These are phyloP conservation scores for Zalerion maritima DNA, from an alignment of 495 filamentous ascomycete genomes.

Conservation along the genomic window DNA sequence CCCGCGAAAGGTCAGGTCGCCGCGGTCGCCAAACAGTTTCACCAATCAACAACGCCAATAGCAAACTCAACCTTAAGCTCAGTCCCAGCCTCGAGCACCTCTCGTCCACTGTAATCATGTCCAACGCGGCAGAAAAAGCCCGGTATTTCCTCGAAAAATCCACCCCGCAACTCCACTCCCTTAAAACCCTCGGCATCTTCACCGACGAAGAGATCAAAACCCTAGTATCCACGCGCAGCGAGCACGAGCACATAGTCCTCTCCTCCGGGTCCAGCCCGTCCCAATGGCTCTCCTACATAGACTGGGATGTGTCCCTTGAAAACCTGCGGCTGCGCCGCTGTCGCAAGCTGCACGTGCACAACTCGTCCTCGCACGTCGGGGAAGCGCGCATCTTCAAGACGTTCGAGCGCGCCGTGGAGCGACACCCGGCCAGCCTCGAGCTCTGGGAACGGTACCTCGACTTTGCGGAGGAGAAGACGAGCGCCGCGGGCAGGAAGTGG, in stretches of 20 bases:
- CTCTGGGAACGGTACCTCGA: constrained; percentile 92
- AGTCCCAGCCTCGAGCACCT: no score
- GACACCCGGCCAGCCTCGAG: constrained; percentile 65
- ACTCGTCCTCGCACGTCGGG: constrained; percentile 42
- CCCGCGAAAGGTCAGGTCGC: no score
- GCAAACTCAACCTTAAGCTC: no score
- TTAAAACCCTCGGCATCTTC: constrained; percentile 79
- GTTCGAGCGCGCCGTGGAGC: constrained; percentile 72
- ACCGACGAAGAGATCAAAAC: constrained; percentile 73
- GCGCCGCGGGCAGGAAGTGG: constrained; percentile 70
- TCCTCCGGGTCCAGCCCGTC: constrained; percentile 56
- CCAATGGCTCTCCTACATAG: constrained; percentile 74
- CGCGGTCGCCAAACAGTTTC: no score
- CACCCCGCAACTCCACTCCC: constrained; percentile 80
- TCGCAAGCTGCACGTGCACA: constrained; percentile 47
- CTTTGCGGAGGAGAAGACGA: constrained; percentile 59
- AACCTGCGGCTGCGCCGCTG: constrained; percentile 65
- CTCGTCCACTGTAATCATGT: no score
- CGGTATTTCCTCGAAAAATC: constrained; percentile 86
- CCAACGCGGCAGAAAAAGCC: constrained; percentile 77
- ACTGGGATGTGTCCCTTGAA: constrained; percentile 87
- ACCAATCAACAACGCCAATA: no score
- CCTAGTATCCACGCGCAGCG: constrained; percentile 77
- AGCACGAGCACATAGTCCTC: constrained; percentile 84
- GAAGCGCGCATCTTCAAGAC: constrained; percentile 76